phyloP scores from a whole-genome alignment of 2,329 filamentous ascomycete species.

The Exserohilum turcica region DNA sequence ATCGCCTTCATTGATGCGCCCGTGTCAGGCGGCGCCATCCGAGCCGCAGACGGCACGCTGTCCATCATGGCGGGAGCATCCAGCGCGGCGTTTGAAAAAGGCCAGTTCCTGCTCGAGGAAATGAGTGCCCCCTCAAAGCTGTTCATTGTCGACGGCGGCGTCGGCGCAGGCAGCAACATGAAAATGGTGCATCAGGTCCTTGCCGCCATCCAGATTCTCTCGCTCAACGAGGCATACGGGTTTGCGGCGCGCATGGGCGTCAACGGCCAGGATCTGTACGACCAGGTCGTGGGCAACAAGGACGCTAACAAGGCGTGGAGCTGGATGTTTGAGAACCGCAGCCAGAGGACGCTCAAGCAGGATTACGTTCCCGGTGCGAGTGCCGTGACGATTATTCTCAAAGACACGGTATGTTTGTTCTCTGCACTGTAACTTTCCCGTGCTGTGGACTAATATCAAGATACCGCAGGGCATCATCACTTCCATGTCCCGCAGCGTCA shows the following conservation, averaged over 20 bases:
- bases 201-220: slow-evolving; percentile 63
- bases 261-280: slow-evolving; percentile 56
- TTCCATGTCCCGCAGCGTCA: slow-evolving; percentile 62
- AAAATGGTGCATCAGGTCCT: slow-evolving; percentile 65
- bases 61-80: slow-evolving; percentile 75
- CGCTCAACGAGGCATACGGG: slow-evolving; percentile 62
- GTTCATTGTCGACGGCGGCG: slow-evolving; percentile 58
- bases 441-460: too few species aligned
- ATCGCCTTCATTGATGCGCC: slow-evolving; percentile 72
- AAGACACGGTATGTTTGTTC: slow-evolving; percentile 47
- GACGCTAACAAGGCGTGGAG: slow-evolving; percentile 37
- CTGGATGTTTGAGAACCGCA: slow-evolving; percentile 65
- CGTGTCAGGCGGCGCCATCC: slow-evolving; percentile 71
- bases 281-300: slow-evolving; percentile 51
- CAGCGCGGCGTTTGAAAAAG: slow-evolving; percentile 62
- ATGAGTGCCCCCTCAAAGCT: slow-evolving; percentile 67
- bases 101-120: slow-evolving; percentile 63
- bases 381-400: slow-evolving; percentile 55
- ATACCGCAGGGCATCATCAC: slow-evolving; percentile 65
- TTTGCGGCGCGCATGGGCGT: slow-evolving; percentile 60
- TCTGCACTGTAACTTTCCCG: neutral
- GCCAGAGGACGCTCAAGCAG: slow-evolving; percentile 58
- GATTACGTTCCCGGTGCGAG: slow-evolving; percentile 54
- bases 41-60: slow-evolving; percentile 72
- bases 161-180: slow-evolving; percentile 61